These are phyloP conservation scores for Hymenoscyphus infarciens DNA, from an alignment of 2,329 filamentous ascomycete genomes.

Conservation along the genomic window DNA sequence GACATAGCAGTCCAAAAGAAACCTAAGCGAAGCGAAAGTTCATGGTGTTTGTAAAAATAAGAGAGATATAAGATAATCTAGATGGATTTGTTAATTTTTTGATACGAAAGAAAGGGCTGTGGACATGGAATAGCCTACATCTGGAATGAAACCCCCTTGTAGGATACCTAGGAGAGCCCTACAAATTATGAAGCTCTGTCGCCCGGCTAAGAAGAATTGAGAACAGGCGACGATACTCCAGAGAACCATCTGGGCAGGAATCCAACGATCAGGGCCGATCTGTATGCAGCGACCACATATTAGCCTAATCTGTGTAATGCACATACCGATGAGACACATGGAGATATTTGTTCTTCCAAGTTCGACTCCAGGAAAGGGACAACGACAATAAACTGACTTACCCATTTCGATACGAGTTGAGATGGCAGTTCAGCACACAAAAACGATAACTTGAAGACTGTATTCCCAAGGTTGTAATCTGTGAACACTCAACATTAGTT, in stretches of 20 bases:
- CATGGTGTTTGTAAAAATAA: constrained; percentile 66
- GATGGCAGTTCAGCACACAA: constrained; percentile 53
- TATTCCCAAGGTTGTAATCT: constrained; percentile 47
- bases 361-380: not conserved
- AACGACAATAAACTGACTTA: constrained; percentile 23
- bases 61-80: constrained; percentile 56
- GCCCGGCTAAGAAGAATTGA: constrained; percentile 38
- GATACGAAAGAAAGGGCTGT: not conserved
- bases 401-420: constrained; percentile 45
- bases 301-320: not conserved
- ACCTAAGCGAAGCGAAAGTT: constrained; percentile 61
- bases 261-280: constrained; percentile 46
- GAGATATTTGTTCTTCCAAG: not conserved
- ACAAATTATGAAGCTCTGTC: constrained; percentile 36
- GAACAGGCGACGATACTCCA: constrained; percentile 54
- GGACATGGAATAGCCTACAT: constrained; percentile 41
- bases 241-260: constrained; percentile 50
- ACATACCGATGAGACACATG: not conserved
- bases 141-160: constrained; percentile 54
- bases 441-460: constrained; percentile 39
- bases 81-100: not conserved
- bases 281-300: not conserved
- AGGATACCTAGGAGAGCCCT: constrained; percentile 30
- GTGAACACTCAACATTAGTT: constrained; percentile 2
- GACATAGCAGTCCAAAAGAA: constrained; percentile 64